Evolutionary conservation across 768 basidiomycete species (phyloP), one percentile per base, ranked within the genome.

Genomic region (Phaeotremella skinneri): DNA sequence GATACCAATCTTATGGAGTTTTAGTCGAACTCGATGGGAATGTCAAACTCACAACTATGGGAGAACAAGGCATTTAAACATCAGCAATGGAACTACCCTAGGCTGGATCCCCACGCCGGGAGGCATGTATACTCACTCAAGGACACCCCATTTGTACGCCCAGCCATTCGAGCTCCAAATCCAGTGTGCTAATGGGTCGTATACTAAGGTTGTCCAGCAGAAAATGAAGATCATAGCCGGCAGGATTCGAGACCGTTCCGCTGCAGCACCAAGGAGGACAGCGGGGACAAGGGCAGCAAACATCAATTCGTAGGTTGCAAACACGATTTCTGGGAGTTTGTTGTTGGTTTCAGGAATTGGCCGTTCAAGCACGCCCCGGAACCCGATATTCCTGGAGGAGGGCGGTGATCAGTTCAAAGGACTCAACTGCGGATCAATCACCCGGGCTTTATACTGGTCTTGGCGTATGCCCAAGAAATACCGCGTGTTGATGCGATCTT

Each of bases 121-220:
- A n/a, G n/a, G n/a, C n/a, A n/a, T n/a, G n/a, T n/a, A n/a, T 1
- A 66, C 59, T 63, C 63, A 58, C 87, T 73, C 77, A 23, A 76
- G 63, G 4, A 78, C 88, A 16, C 91, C 93, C 52, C 89, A 81
- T 31, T 84, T 73, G 78, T 81, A 86, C 0, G 88, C 87, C 92
- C 85, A 85, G 11, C 85, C 84, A 30, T 87, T 83, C 32, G 82
- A 63, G 69, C 91, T 91, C 94, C 94, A 98, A 3, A 91, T 89
- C 92, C 93, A 96, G 79, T 89, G 91, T 0, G 91, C 94, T 56
- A 98, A 85, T 1, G 92, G 91, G 70, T 94, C 88, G 78, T 97
- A 97, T 16, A 92, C 90, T 58, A 91, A 69, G 0, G 80, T 80
- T 3, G 89, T 89, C 94, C 94, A 98, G 51, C 85, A 71, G 70